Evolutionary conservation across 805 yeast species (phyloP).

Genomic region (Teunomyces pallodes): DNA sequence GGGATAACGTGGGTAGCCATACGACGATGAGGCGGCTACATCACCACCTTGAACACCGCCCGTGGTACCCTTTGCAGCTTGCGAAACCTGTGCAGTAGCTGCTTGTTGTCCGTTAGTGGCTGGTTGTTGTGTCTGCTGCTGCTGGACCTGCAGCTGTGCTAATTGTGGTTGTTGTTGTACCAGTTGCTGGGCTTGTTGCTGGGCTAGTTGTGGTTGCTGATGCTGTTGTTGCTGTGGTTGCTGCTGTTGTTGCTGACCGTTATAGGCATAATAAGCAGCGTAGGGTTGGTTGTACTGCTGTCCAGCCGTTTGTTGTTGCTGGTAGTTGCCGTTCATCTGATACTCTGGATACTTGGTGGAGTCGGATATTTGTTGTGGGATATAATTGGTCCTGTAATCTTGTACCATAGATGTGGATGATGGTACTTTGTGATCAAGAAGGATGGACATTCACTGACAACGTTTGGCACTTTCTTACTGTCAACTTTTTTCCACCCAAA

Average conservation of each 20-base stretch:
- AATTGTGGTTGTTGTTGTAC: conserved; percentile 10
- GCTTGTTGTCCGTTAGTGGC: conserved; percentile 3
- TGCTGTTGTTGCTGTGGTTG: conserved; percentile 11
- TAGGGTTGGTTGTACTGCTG: conserved; percentile 9
- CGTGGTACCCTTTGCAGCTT: neutral
- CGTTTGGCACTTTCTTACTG: neutral
- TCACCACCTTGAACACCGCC: conserved; percentile 10
- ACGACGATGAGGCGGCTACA: conserved; percentile 8
- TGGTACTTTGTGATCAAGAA: neutral
- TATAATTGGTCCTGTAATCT: conserved; percentile 1
- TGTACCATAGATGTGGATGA: conserved; percentile 1
- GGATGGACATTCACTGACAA: conserved; percentile 2
- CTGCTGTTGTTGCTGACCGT: conserved; percentile 10
- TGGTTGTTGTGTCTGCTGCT: conserved; percentile 9
- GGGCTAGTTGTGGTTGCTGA: neutral
- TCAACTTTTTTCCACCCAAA: neutral
- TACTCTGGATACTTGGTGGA: neutral
- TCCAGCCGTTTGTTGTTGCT: conserved; percentile 8
- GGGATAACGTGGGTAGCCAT: conserved; percentile 24
- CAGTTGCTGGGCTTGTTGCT: conserved; percentile 9
- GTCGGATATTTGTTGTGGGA: conserved; percentile 1
- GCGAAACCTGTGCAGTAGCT: neutral
- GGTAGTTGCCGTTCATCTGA: conserved; percentile 10
- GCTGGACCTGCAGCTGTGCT: conserved; percentile 2
- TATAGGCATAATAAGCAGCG: conserved; percentile 11